phyloP scores from a whole-genome alignment of 148 eudicot genomes.

The Diospyros kaki region DNA sequence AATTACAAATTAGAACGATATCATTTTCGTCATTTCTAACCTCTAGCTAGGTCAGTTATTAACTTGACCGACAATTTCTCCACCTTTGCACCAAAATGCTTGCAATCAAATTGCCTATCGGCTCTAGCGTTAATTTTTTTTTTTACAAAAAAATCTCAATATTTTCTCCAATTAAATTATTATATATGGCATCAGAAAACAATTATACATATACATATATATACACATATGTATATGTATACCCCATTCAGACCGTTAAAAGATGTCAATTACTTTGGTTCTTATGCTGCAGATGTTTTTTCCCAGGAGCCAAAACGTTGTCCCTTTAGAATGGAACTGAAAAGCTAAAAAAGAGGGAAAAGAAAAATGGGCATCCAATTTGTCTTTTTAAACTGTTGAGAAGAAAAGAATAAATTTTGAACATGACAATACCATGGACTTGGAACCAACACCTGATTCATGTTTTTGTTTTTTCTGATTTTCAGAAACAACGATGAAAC shows the following conservation, averaged over 20 bases:
- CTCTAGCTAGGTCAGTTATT: no score
- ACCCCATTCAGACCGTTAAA: not conserved
- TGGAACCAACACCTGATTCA: not conserved
- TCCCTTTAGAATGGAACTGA: not conserved
- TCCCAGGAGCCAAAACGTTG: not conserved
- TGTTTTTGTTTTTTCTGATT: not conserved
- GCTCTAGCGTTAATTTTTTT: no score
- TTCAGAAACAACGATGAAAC: slow-evolving; percentile 62
- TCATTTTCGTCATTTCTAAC: no score
- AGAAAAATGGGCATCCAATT: not conserved
- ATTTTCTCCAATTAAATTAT: no score
- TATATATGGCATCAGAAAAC: no score
- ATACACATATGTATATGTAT: no score
- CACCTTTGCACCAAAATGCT: no score
- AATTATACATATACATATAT: no score
- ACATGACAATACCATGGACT: not conserved
- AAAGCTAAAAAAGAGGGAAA: not conserved
- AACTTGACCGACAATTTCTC: no score
- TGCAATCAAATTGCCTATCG: no score
- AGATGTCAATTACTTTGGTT: not conserved
- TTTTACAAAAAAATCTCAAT: no score
- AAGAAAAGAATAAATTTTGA: not conserved
- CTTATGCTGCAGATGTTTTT: not conserved
- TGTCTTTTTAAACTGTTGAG: not conserved
- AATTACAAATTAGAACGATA: no score